These are phyloP conservation scores for Apiospora aurea DNA, from an alignment of 2,329 filamentous ascomycete species.

Conservation along the genomic window DNA sequence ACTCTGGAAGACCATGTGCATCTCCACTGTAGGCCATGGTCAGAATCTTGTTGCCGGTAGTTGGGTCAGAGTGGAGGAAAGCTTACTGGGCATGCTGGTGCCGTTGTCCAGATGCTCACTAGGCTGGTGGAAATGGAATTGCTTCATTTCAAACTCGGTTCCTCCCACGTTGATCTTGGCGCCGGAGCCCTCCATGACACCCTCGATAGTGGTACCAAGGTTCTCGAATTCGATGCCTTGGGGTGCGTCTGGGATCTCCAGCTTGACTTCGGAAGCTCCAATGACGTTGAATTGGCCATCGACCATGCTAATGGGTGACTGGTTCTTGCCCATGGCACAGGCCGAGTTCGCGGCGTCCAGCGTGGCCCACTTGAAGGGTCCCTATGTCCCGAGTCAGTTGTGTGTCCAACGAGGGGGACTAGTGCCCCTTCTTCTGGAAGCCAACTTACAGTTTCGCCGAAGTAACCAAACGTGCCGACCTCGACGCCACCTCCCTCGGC, in stretches of 20 bases:
- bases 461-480: slow-evolving; percentile 44
- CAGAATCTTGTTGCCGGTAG: neutral
- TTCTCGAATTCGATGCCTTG: slow-evolving; percentile 61
- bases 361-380: slow-evolving; percentile 45
- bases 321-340: slow-evolving; percentile 59
- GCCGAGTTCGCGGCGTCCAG: slow-evolving; percentile 50
- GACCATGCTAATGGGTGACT: slow-evolving; percentile 65
- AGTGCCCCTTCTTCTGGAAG: neutral
- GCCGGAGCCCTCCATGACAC: slow-evolving; percentile 55
- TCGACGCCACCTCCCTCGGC: slow-evolving; percentile 40
- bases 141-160: slow-evolving; percentile 47
- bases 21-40: slow-evolving; percentile 49
- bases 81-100: slow-evolving; percentile 52
- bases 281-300: slow-evolving; percentile 44
- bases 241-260: slow-evolving; percentile 50
- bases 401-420: neutral
- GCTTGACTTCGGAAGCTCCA: slow-evolving; percentile 41
- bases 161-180: slow-evolving; percentile 45
- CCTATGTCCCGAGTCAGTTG: slow-evolving; percentile 28
- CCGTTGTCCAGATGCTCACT: slow-evolving; percentile 55
- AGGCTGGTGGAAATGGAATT: slow-evolving; percentile 60
- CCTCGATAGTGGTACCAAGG: slow-evolving; percentile 63
- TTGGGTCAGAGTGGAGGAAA: slow-evolving; percentile 24
- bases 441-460: slow-evolving; percentile 31
- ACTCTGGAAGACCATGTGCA: slow-evolving; percentile 66